Conservation (phyloP, 1,139 yeast genomes). For the Keqinozyma sinolaborantium region DNA sequence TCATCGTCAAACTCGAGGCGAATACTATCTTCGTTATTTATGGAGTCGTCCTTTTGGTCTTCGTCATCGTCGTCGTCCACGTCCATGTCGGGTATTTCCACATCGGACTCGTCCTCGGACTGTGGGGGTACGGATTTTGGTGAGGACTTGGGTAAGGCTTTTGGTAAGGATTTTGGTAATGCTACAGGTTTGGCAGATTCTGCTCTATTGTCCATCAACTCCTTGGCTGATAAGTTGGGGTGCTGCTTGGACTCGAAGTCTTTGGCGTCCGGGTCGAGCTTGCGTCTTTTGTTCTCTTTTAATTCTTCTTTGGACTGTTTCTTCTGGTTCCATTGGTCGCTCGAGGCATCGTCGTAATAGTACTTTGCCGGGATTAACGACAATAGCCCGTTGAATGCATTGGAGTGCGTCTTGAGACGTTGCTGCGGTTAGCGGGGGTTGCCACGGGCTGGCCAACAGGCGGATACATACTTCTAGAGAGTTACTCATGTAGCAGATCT, state of each 20-base stretch:
- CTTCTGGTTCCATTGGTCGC: constrained; percentile 87
- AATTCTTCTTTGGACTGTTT: constrained; percentile 69
- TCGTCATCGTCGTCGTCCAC: constrained; percentile 11
- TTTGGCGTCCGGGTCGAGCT: constrained; percentile 69
- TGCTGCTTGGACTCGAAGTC: constrained; percentile 34
- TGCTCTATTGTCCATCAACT: constrained; percentile 56
- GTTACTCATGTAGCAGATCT: constrained; percentile 26
- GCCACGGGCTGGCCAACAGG: constrained; percentile 1
- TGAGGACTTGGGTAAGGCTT: constrained; percentile 11
- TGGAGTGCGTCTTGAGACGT: constrained; percentile 77
- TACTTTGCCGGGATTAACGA: constrained; percentile 93
- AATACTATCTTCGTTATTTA: constrained; percentile 24
- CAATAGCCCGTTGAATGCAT: constrained; percentile 85
- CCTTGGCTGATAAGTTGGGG: constrained; percentile 55
- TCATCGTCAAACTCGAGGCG: constrained; percentile 71
- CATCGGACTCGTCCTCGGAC: constrained; percentile 14
- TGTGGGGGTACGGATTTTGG: constrained; percentile 10
- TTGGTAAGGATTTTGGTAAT: constrained; percentile 35
- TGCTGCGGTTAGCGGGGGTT: constrained; percentile 49
- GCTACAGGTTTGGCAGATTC: constrained; percentile 55
- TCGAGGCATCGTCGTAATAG: constrained; percentile 76
- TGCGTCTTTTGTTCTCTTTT: constrained; percentile 59
- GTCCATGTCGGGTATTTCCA: constrained; percentile 13
- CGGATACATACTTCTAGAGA: constrained; percentile 47
- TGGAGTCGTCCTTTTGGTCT: constrained; percentile 12